phyloP scores from a whole-genome alignment of 176 grass and related monocot genomes.

The Stipa capillata region DNA sequence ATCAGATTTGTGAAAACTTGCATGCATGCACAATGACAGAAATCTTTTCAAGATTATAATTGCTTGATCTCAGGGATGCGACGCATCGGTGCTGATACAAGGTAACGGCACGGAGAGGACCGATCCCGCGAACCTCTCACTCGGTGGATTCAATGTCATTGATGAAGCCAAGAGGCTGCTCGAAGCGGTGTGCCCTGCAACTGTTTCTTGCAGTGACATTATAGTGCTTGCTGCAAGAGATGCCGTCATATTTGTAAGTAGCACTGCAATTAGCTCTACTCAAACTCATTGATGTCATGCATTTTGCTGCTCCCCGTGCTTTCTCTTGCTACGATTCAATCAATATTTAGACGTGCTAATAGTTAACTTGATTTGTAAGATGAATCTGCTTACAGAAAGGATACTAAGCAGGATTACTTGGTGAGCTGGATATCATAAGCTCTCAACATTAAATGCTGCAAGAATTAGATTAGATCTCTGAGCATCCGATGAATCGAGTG shows the following conservation, averaged over 20 bases:
- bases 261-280: neutral
- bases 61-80: conserved; percentile 63
- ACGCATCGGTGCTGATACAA: conserved; percentile 81
- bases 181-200: conserved; percentile 66
- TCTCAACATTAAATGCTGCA: conserved; percentile 14
- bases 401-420: neutral
- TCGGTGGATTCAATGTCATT: conserved; percentile 83
- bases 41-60: neutral
- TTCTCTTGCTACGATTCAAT: neutral
- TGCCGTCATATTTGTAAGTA: conserved; percentile 74
- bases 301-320: neutral
- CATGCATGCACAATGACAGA: neutral
- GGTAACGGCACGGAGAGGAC: conserved; percentile 75
- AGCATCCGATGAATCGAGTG: conserved; percentile 5
- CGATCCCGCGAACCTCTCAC: conserved; percentile 77
- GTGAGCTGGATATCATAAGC: neutral
- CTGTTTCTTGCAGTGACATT: conserved; percentile 88
- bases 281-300: neutral
- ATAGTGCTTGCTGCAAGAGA: conserved; percentile 80
- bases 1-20: neutral
- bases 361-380: neutral
- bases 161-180: conserved; percentile 69
- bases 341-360: neutral
- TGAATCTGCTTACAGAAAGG: too few species aligned
- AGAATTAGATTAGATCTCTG: conserved; percentile 20